Base-by-base conservation (phyloP, 257 asterid genomes). In the Nicotiana noctiflora region DNA sequence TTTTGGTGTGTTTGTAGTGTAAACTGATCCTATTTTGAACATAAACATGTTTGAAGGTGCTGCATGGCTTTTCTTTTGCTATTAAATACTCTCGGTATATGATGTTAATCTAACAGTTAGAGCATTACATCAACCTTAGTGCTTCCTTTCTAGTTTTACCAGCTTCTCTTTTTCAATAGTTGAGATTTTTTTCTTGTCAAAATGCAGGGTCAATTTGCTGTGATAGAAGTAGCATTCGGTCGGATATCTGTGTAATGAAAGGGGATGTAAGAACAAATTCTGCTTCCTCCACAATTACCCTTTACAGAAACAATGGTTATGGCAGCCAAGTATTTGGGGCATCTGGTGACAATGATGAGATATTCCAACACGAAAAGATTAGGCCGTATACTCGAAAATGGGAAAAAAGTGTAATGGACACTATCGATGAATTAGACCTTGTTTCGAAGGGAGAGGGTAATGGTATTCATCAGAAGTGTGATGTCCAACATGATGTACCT, bases 331-430 rank as follows among this genome's bases (percentile, higher is more conserved):
- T 60, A 31, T 49, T 31, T 2, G 51, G 82, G 3, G 52, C 12
- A 3, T 67, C 76, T 18, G 23, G 77, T 5, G 77, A 21, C 2
- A 79, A 21, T 13, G 84, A 82, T 8, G 86, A 85, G n/a, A 80
- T 32, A 9, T 82, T 88, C 78, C 95, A 85, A 32, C 93, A 40
- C 2, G 98, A 96, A 84, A 91, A 92, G 86, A 89, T 93, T 51
- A 88, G 85, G 82, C 98, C 98, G 0, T 96, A 96, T 37, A 91
- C 98, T 1, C 87, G 99, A 40, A 96, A 96, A 89, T 96, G 99
- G 99, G 99, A 96, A 82, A 82, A 90, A 19, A 79, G 46, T 75
- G 89, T 88, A 25, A 96, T 96, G 99, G 77, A 80, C 63, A 90
- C 97, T 1, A 88, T 96, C 55, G 89, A 86, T n/a, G 93, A 96